Percentiles rank a stretch among this genome's conserved stretches.
These are phyloP conservation scores for Xylariaceae sp. DNA, from an alignment of 2,329 filamentous ascomycete genomes.

Conservation along the genomic window DNA sequence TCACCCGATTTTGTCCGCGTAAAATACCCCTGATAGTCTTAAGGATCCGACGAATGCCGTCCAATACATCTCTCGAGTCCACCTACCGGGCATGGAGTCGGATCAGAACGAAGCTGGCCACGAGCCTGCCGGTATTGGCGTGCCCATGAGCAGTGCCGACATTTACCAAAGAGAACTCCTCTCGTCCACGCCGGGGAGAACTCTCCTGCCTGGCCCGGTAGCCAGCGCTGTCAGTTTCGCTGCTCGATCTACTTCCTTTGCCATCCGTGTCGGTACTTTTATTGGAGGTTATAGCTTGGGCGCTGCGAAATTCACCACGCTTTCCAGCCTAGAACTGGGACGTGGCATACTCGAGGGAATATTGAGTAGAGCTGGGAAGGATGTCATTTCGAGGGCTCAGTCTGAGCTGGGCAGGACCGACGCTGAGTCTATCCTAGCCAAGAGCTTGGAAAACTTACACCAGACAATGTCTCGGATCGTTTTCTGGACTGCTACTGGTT, in stretches of 20 bases:
- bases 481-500: conserved; percentile 64
- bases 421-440: conserved; percentile 59
- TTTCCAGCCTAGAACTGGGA: conserved; percentile 60
- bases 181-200: conserved; percentile 39
- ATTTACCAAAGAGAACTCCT: conserved; percentile 1
- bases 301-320: conserved; percentile 57
- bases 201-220: conserved; percentile 59
- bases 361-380: conserved; percentile 54
- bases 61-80: not conserved
- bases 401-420: conserved; percentile 54
- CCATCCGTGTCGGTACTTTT: conserved; percentile 56
- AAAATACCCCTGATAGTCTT: not conserved
- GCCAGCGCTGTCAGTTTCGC: conserved; percentile 63
- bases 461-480: conserved; percentile 60
- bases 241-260: conserved; percentile 61
- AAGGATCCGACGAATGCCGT: not conserved
- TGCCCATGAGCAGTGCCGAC: conserved; percentile 1
- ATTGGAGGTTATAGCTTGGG: conserved; percentile 55
- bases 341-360: conserved; percentile 58
- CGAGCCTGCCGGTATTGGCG: conserved; percentile 6
- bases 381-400: conserved; percentile 48
- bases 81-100: conserved; percentile 2
- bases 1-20: not conserved
- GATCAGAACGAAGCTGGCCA: conserved; percentile 17
- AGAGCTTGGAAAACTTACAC: conserved; percentile 59